phyloP scores from a whole-genome alignment of 1,139 yeast genomes.

The Komagataea norvegica region DNA sequence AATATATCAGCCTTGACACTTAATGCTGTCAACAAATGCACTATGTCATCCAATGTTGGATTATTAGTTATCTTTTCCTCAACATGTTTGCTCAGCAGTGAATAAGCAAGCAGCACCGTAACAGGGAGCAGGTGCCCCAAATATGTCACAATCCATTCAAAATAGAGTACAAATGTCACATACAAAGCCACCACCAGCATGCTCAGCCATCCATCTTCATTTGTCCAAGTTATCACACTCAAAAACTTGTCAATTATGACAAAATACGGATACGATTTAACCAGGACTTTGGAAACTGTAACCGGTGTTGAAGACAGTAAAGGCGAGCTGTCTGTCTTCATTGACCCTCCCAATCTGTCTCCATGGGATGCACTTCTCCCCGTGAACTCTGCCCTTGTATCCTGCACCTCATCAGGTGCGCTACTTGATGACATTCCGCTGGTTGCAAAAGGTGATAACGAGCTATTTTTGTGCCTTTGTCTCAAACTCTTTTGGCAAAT shows the following conservation, averaged over 20 bases:
- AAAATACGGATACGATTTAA: constrained; percentile 79
- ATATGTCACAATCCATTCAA: constrained; percentile 67
- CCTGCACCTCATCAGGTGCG: constrained; percentile 26
- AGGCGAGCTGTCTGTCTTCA: constrained; percentile 49
- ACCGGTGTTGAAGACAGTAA: constrained; percentile 83
- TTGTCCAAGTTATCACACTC: constrained; percentile 86
- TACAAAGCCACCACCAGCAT: constrained; percentile 55
- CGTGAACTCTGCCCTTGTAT: constrained; percentile 36
- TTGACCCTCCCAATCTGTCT: constrained; percentile 22
- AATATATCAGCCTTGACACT: constrained; percentile 74
- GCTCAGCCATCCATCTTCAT: constrained; percentile 76
- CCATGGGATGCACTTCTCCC: constrained; percentile 27
- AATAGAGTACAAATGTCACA: constrained; percentile 61
- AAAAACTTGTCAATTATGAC: constrained; percentile 64
- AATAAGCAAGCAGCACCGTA: constrained; percentile 60
- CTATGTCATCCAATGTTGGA: constrained; percentile 85
- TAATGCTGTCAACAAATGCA: constrained; percentile 73
- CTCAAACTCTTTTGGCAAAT: not conserved
- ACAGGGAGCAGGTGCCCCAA: constrained; percentile 78
- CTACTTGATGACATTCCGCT: constrained; percentile 14
- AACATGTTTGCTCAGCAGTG: constrained; percentile 50
- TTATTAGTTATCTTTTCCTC: constrained; percentile 52
- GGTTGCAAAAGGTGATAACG: no score
- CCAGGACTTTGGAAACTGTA: constrained; percentile 76
- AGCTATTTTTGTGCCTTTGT: not conserved